Conservation (phyloP, 2,329 filamentous ascomycete genomes). For the Calonectria pauciramosa region DNA sequence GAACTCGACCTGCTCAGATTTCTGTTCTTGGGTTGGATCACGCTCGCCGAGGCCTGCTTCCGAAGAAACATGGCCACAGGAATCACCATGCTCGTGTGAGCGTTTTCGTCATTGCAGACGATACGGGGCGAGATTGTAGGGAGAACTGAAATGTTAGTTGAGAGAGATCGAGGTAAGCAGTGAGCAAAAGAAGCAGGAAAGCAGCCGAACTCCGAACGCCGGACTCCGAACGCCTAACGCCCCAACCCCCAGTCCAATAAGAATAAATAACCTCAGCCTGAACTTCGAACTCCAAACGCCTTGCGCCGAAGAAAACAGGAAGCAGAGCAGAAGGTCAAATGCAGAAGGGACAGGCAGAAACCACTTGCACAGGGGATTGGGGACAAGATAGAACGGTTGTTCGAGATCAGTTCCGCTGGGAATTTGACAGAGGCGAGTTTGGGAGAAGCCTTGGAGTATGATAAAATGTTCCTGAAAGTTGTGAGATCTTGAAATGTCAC, state of each 20-base stretch:
- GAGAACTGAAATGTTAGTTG: not conserved
- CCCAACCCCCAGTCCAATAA: not conserved
- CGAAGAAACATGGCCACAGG: slow-evolving; percentile 29
- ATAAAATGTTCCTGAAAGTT: not conserved
- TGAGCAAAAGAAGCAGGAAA: not conserved
- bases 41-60: slow-evolving; percentile 31
- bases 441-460: not conserved
- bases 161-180: not conserved
- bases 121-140: not conserved
- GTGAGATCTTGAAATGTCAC: not conserved
- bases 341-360: not conserved
- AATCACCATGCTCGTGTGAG: slow-evolving; percentile 43
- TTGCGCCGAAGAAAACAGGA: not conserved
- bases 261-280: not conserved
- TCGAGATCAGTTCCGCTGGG: not conserved
- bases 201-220: slow-evolving; percentile 1
- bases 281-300: slow-evolving; percentile 17
- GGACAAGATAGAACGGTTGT: not conserved
- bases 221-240: not conserved
- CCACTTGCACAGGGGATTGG: not conserved
- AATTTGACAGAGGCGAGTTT: not conserved
- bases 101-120: slow-evolving; percentile 45
- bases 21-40: slow-evolving; percentile 60
- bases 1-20: slow-evolving; percentile 59
- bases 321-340: not conserved